phyloP scores from a whole-genome alignment of 805 yeast genomes.

The Saccharomycopsis fodiens region DNA sequence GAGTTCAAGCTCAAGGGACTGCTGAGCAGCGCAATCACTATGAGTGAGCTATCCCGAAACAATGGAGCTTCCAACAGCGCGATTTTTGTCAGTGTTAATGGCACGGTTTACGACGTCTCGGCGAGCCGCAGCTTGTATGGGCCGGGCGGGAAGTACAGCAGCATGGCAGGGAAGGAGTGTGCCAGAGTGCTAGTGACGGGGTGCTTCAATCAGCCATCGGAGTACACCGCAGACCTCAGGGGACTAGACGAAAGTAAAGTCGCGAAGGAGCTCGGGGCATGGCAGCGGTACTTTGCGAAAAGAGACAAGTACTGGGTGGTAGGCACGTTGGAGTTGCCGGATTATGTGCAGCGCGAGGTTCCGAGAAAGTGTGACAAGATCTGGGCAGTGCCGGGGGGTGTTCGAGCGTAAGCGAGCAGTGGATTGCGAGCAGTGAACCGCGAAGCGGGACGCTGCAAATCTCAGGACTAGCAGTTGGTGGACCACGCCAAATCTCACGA shows the following conservation, averaged over 20 bases:
- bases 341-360: no score
- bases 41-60: slow-evolving; percentile 28
- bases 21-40: no score
- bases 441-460: no score
- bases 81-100: slow-evolving; percentile 51
- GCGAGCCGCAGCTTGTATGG: slow-evolving; percentile 46
- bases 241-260: slow-evolving; percentile 44
- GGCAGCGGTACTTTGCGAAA: slow-evolving; percentile 11
- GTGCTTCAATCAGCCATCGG: slow-evolving; percentile 46
- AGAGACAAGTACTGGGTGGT: slow-evolving; percentile 17
- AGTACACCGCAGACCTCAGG: slow-evolving; percentile 58
- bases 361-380: no score
- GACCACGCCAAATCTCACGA: no score
- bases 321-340: slow-evolving; percentile 3
- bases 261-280: slow-evolving; percentile 21
- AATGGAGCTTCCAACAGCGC: slow-evolving; percentile 43
- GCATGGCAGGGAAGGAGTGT: slow-evolving; percentile 58
- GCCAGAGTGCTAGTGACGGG: slow-evolving; percentile 69
- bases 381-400: background rate
- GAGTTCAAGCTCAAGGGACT: slow-evolving; percentile 20
- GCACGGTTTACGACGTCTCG: slow-evolving; percentile 59
- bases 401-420: background rate
- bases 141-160: slow-evolving; percentile 46
- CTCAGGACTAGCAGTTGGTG: background rate
- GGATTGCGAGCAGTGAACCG: no score